phyloP scores from a whole-genome alignment of 495 filamentous ascomycete species.

The Aspergillus steynii region DNA sequence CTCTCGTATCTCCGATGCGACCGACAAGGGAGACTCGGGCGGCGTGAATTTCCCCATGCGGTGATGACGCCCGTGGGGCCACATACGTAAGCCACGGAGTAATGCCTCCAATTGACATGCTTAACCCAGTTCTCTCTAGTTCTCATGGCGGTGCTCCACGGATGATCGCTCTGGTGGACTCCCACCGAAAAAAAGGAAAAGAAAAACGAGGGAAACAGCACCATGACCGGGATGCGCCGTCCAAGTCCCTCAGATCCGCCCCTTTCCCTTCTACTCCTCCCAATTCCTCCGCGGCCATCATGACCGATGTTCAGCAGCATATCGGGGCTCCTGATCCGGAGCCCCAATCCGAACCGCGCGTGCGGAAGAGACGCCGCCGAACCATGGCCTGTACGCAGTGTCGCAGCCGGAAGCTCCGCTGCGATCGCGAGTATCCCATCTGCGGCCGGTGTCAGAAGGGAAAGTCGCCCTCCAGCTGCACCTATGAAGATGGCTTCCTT shows the following conservation, averaged over 20 bases:
- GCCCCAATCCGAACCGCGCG: slow-evolving; percentile 26
- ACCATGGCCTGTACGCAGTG: slow-evolving; percentile 53
- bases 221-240: background rate
- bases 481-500: slow-evolving; percentile 49
- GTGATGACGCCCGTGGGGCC: background rate
- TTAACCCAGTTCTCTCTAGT: background rate
- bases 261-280: background rate
- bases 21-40: no score
- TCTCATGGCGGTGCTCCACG: background rate
- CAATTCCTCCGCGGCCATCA: slow-evolving; percentile 7
- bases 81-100: background rate
- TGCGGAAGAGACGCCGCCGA: slow-evolving; percentile 43
- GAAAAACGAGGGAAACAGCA: background rate
- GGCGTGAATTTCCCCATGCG: background rate
- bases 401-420: slow-evolving; percentile 68
- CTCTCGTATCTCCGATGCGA: no score
- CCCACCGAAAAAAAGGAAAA: background rate
- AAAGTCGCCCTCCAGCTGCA: slow-evolving; percentile 41
- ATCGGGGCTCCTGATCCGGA: slow-evolving; percentile 6
- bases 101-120: no score
- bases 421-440: slow-evolving; percentile 63
- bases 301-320: slow-evolving; percentile 6
- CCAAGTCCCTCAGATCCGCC: background rate
- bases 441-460: slow-evolving; percentile 64
- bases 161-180: background rate